Evolutionary conservation across 352 stramenopile genomes (phyloP).

Genomic region (Phytophthora multivora): DNA sequence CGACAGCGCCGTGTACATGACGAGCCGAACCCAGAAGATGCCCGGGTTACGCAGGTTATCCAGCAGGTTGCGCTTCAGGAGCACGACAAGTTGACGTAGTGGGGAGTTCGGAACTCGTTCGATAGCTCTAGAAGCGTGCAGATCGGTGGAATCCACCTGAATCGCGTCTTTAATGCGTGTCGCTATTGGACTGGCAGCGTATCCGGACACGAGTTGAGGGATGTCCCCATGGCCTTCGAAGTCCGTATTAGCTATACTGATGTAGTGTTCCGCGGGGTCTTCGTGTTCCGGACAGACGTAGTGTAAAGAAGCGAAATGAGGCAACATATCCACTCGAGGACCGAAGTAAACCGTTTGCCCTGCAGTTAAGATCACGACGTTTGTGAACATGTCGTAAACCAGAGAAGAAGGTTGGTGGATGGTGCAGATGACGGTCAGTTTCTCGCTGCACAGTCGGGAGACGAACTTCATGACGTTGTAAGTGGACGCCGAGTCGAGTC

Average conservation of each 20-base stretch:
- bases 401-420: constrained; percentile 85
- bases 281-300: constrained; percentile 62
- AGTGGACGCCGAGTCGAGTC: constrained; percentile 89
- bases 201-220: constrained; percentile 17
- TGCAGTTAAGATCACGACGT: constrained; percentile 64
- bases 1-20: constrained; percentile 79
- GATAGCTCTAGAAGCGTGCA: constrained; percentile 22
- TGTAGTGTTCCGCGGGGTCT: constrained; percentile 69
- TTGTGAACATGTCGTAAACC: constrained; percentile 63
- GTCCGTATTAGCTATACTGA: constrained; percentile 62
- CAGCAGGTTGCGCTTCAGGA: constrained; percentile 58
- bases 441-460: constrained; percentile 44
- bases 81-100: constrained; percentile 49
- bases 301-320: constrained; percentile 49
- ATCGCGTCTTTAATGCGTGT: constrained; percentile 8
- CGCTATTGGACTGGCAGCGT: constrained; percentile 10
- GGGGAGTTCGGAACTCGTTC: constrained; percentile 38
- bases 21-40: constrained; percentile 74
- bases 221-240: constrained; percentile 39
- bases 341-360: constrained; percentile 92
- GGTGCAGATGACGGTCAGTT: constrained; percentile 85
- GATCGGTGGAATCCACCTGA: constrained; percentile 1
- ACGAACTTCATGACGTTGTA: constrained; percentile 88
- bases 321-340: constrained; percentile 46
- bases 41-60: constrained; percentile 73